Percentiles rank a stretch among this genome's conserved stretches.
Conservation (phyloP, 2,329 filamentous ascomycete genomes). For the Aspergillus fumigatiaffinis region DNA sequence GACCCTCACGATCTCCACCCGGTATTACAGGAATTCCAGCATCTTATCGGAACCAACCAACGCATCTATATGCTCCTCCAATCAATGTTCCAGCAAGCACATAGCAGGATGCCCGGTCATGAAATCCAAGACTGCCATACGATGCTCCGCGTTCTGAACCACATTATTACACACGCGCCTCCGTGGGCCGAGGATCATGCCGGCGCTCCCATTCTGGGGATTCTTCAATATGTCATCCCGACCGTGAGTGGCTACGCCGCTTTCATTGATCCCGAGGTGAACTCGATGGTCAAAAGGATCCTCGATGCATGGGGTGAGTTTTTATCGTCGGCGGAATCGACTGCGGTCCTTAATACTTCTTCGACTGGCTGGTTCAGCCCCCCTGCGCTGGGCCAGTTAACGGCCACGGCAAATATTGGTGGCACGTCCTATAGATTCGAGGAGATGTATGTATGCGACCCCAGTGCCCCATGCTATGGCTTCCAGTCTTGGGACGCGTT, state of each 20-base stretch:
- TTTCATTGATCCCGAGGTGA: not conserved
- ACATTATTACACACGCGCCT: not conserved
- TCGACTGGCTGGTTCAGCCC: not conserved
- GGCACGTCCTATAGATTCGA: not conserved
- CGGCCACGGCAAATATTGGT: not conserved
- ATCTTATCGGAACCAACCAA: too few relatives aligned
- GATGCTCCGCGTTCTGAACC: not conserved
- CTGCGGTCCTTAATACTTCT: not conserved
- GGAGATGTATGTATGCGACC: not conserved
- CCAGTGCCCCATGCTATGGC: not conserved
- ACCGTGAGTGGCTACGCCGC: not conserved
- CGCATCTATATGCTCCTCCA: too few relatives aligned
- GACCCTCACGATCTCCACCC: too few relatives aligned
- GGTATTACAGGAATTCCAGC: too few relatives aligned
- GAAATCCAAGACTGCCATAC: not conserved
- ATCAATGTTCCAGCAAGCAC: too few relatives aligned
- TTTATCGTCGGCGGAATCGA: not conserved
- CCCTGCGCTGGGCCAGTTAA: not conserved
- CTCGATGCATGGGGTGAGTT: not conserved
- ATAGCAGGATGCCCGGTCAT: too few relatives aligned
- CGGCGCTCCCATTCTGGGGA: not conserved
- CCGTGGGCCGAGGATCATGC: not conserved
- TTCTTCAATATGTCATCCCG: not conserved
- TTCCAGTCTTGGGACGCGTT: conserved; percentile 1
- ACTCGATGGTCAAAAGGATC: not conserved